Base-by-base conservation (phyloP, 2,329 filamentous ascomycete species). In the Cercospora janseana region DNA sequence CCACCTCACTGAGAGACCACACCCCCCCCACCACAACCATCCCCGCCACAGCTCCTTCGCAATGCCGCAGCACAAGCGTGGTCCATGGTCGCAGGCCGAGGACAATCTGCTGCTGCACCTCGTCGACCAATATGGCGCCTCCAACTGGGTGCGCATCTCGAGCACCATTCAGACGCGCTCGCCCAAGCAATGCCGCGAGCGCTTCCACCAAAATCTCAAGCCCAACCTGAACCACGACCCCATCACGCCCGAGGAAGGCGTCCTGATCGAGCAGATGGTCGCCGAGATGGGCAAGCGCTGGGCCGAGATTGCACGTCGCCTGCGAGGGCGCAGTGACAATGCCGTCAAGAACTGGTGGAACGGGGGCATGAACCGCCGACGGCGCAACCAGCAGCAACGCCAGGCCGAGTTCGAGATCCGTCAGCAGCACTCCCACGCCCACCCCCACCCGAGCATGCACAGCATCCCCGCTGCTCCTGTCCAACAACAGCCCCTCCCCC, bases 301-400 rank as follows among this genome's bases (percentile, higher is more conserved):
- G 91, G 91, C 91, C 2, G 89, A 96, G 66, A 96, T 96, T 65
- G 88, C 91, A 35, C 80, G 91, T 59, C 78, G 82, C 37, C 78
- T 96, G 15, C 79, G 85, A 47, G 89, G 89, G 58, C 85, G 91
- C 64, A 95, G 90, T 69, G 91, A 96, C 74, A 96, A 96, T 65
- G 87, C 88, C 21, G 88, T 96, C 57, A 96, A 96, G 80, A 96
- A 96, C 70, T 96, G 90, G 89, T 95, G 88, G 88, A 95, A 95
- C 67, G 90, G 91, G 42, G 88, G 86, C 67, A 87, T 91, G 79
- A 95, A 95, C 73, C 82, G 90, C 63, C 79, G 86, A 63, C 72
- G 73, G 63, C 70, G 74, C 54, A 70, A 48, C 59, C 67, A 57
- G 64, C 69, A 66, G 55, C 62, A 64, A 32, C 66, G 66, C 41